These are phyloP conservation scores for Casuarina glauca DNA, from an alignment of 306 rosid species.

Conservation along the genomic window DNA sequence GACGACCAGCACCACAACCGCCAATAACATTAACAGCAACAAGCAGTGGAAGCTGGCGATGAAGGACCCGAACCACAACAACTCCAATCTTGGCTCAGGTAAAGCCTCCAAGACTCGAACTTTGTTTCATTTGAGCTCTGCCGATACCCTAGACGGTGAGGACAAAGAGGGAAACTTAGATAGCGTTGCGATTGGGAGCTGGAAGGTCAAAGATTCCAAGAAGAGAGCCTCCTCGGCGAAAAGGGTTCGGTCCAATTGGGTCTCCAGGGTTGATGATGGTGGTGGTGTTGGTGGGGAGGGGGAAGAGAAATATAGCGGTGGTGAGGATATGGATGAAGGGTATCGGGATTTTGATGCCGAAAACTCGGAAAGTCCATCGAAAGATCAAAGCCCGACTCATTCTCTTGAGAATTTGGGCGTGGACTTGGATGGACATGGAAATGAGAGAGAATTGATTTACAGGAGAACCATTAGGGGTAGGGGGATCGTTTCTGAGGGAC, in stretches of 20 bases:
- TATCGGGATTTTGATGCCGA: constrained; percentile 73
- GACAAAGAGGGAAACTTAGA: constrained; percentile 70
- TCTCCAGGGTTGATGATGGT: constrained; percentile 59
- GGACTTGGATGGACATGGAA: constrained; percentile 52
- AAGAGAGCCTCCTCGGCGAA: constrained; percentile 64
- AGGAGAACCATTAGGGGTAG: constrained; percentile 65
- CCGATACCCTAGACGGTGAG: constrained; percentile 64
- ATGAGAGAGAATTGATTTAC: constrained; percentile 51
- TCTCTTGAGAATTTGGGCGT: constrained; percentile 74
- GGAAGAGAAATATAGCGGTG: constrained; percentile 69
- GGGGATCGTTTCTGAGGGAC: constrained; percentile 49
- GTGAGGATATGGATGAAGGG: constrained; percentile 70
- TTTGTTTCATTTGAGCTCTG: constrained; percentile 64
- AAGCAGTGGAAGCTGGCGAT: constrained; percentile 67
- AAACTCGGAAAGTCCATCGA: constrained; percentile 72
- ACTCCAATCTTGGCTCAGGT: constrained; percentile 35
- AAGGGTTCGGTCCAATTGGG: constrained; percentile 89
- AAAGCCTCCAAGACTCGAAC: constrained; percentile 86
- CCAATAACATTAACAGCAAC: neutral
- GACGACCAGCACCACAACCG: neutral
- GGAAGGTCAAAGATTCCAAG: constrained; percentile 84
- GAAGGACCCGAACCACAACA: constrained; percentile 39
- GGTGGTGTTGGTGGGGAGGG: constrained; percentile 47
- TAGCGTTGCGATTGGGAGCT: constrained; percentile 73
- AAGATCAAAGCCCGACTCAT: constrained; percentile 67